Evolutionary conservation across 495 filamentous ascomycete species (phyloP).

Genomic region (Penicillium verhagenii): DNA sequence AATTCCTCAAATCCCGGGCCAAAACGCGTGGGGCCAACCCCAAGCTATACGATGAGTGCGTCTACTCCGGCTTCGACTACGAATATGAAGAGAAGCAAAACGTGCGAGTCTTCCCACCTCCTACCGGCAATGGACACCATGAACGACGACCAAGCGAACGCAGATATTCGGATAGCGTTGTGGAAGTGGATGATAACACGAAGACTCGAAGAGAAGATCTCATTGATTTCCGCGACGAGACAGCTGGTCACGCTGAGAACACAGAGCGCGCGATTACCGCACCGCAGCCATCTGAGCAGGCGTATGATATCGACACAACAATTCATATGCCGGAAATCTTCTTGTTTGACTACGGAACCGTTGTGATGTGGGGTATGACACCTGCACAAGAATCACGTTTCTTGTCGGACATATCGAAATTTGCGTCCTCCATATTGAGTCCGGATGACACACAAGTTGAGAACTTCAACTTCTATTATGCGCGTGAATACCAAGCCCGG

Average conservation of each 20-base stretch:
- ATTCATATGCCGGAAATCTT: conserved; percentile 94
- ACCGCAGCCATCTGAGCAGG: conserved; percentile 25
- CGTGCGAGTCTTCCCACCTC: conserved; percentile 18
- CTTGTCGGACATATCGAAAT: conserved; percentile 92
- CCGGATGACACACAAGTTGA: conserved; percentile 90
- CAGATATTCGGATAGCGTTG: conserved; percentile 62
- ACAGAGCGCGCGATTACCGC: conserved; percentile 26
- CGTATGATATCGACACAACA: conserved; percentile 53
- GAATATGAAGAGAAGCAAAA: conserved; percentile 44
- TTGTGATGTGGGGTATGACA: conserved; percentile 99
- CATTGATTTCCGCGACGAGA: conserved; percentile 50
- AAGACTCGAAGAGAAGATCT: conserved; percentile 51
- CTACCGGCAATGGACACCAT: conserved; percentile 28
- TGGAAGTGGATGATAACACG: conserved; percentile 55
- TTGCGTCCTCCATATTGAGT: conserved; percentile 84
- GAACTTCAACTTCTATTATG: conserved; percentile 99
- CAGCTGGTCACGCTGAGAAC: conserved; percentile 26
- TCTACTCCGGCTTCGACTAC: conserved; percentile 91
- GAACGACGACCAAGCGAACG: conserved; percentile 52
- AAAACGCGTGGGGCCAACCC: conserved; percentile 75
- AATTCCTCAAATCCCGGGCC: conserved; percentile 79
- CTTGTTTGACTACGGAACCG: conserved; percentile 96
- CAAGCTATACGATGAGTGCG: conserved; percentile 93
- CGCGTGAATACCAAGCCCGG: conserved; percentile 90
- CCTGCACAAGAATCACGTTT: conserved; percentile 79